Conservation (phyloP, 2,329 filamentous ascomycete genomes). For the Calonectria crousiana region DNA sequence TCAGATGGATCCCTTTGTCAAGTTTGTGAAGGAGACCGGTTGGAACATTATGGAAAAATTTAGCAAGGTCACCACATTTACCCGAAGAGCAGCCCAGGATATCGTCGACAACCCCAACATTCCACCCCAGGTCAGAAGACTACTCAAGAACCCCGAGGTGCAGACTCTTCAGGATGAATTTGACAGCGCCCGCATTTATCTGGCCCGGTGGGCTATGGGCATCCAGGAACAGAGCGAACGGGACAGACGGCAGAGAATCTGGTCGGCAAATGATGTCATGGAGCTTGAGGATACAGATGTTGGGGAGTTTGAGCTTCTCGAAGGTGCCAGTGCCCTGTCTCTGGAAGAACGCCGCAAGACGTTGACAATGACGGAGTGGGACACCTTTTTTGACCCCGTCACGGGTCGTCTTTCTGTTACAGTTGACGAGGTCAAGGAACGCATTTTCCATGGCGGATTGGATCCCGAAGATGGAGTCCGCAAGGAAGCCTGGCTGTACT, state of each 20-base stretch:
- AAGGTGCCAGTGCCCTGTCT: constrained; percentile 80
- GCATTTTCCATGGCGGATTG: constrained; percentile 95
- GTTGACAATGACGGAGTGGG: constrained; percentile 89
- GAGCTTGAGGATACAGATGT: constrained; percentile 96
- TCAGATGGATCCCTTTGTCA: constrained; percentile 92
- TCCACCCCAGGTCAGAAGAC: constrained; percentile 85
- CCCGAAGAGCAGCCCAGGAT: constrained; percentile 89
- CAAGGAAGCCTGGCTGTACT: constrained; percentile 96
- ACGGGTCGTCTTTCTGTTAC: constrained; percentile 84
- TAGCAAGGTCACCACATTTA: constrained; percentile 97
- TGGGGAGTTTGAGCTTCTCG: constrained; percentile 94
- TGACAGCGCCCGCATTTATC: constrained; percentile 92
- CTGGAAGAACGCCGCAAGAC: constrained; percentile 82
- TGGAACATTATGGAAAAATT: constrained; percentile 98
- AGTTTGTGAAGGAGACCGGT: constrained; percentile 92
- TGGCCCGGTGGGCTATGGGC: constrained; percentile 98
- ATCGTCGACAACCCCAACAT: constrained; percentile 91
- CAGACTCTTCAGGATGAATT: constrained; percentile 97
- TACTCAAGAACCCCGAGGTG: constrained; percentile 93
- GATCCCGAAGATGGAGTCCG: constrained; percentile 90
- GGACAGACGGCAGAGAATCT: constrained; percentile 87
- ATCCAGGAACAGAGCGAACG: constrained; percentile 96
- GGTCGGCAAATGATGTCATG: constrained; percentile 92
- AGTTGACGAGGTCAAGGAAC: constrained; percentile 92
- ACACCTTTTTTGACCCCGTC: constrained; percentile 83